Evolutionary conservation across 2,329 filamentous ascomycete genomes (phyloP), one percentile per base, ranked within the genome.

Genomic region (Penicillium olsonii): DNA sequence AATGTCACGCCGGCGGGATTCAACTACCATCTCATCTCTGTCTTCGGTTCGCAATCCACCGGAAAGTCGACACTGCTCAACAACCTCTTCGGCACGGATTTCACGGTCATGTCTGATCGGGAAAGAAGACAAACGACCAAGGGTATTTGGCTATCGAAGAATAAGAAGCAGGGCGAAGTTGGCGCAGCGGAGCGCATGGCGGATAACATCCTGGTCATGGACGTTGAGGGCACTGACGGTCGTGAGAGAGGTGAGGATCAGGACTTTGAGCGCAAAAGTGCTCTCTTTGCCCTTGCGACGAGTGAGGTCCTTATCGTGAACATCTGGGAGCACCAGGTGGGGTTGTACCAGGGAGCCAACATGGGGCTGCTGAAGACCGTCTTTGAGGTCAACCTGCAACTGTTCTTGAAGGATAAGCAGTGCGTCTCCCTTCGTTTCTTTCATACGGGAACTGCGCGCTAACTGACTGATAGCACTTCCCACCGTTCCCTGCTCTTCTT

Each of bases 61-160:
- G 94, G 94, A 62, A 99, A 99, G 77, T 97, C 94, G 38, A 99
- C 94, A 5, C 82, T 99, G 38, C 84, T 99, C 57, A 99, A 99
- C 77, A 81, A 92, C 73, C 85, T 99, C 49, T 99, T 99, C 70
- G 90, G 90, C 56, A 99, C 94, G 60, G 82, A 92, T 49, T 99
- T 99, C 76, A 92, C 90, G 61, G 92, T 99, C 68, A 99, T 99
- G 94, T 90, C 90, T 63, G 94, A 99, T 79, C 81, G 85, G 55
- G 91, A 96, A 72, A 84, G 94, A 57, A 86, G 91, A 54, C 94
- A 99, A 79, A 99, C 94, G 0, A 99, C 94, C 37, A 99, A 97
- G 78, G 94, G 94, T 68, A 99, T 99, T 69, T 99, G 94, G 94
- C 87, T 99, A 87, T 95, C 92, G 57, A 95, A 96, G 78, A 97